These are phyloP conservation scores for Lasiosphaeria miniovina DNA, from an alignment of 495 filamentous ascomycete genomes.

Conservation along the genomic window DNA sequence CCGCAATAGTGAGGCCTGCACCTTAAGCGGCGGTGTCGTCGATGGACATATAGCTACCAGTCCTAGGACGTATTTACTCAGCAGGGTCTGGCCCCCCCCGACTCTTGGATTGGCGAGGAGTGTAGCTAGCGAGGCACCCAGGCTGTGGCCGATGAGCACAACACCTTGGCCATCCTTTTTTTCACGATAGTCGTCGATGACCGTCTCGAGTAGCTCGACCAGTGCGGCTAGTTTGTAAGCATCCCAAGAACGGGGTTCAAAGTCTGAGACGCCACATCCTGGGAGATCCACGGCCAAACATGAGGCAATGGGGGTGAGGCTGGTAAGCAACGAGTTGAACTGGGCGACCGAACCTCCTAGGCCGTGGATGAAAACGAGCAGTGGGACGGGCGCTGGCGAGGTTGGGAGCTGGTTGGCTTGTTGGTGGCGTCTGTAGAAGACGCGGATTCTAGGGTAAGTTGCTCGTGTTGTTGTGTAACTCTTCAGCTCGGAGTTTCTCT, in stretches of 20 bases:
- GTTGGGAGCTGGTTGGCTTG: conserved; percentile 74
- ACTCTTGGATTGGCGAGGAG: conserved; percentile 65
- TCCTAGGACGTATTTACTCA: conserved; percentile 67
- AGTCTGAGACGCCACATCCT: conserved; percentile 77
- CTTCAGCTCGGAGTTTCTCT: conserved; percentile 68
- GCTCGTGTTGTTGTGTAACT: conserved; percentile 67
- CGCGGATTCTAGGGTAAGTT: conserved; percentile 73
- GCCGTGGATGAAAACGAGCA: conserved; percentile 89
- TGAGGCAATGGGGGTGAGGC: conserved; percentile 79
- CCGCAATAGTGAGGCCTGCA: conserved; percentile 49
- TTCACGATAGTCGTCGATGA: conserved; percentile 70
- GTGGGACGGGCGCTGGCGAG: conserved; percentile 68
- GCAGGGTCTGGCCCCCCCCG: conserved; percentile 29
- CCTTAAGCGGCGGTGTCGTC: conserved; percentile 56
- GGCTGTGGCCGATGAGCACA: conserved; percentile 80
- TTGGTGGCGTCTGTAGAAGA: conserved; percentile 79
- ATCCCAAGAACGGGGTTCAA: conserved; percentile 66
- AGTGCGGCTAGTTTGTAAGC: conserved; percentile 78
- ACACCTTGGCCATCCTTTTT: conserved; percentile 66
- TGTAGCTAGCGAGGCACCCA: conserved; percentile 78
- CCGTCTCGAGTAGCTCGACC: conserved; percentile 64
- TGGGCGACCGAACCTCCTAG: conserved; percentile 87
- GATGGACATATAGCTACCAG: conserved; percentile 78
- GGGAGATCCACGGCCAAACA: conserved; percentile 89
- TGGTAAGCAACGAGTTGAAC: conserved; percentile 77